Base-by-base conservation (phyloP, 148 eudicot genomes). In the Camellia lanceoleosa region DNA sequence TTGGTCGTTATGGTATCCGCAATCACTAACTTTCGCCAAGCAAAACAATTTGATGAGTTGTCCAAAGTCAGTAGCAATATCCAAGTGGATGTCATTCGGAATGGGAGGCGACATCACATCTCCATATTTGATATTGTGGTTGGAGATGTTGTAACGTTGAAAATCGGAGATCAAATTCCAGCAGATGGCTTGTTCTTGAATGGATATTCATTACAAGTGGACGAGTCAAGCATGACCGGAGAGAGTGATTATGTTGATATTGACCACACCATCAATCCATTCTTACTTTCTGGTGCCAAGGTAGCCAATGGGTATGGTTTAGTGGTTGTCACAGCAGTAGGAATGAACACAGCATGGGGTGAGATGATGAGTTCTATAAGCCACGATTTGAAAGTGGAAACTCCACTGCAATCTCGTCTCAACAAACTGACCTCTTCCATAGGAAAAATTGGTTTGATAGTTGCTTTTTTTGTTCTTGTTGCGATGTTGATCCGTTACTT, bases 241-340 rank as follows among this genome's bases (percentile, higher is more conserved):
- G 69, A 65, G 69, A 65, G 69, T 43, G 15, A 65, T 10, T 8
- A 30, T 11, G 43, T 65, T 8, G 69, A 65, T 7, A 11, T 65
- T 23, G 42, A 65, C 30, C 14, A 23, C 5, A 65, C 13, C 16
- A 65, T 14, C 61, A 58, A 65, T 30, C 69, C 69, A 9, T 65
- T 65, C 69, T 65, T 65, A 65, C 38, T 65, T 65, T 65, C 69
- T 11, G 69, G 69, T 8, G 69, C 69, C 69, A 65, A 65, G 69
- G 38, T 65, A 38, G 69, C 69, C 3, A 65, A 65, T 38, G 69
- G 69, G 69, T 10, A 65, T 12, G 69, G 13, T 2, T 0, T 12
- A 23, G 38, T 65, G 69, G 69, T 65, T 65, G 46, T 65, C 44
- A 65, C 69, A 3, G 42, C 69, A 2, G 44, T 65, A 15, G 69